Evolutionary conservation across 371 early-diverging fungal genomes (phyloP).

Genomic region (Parasitella parasitica): DNA sequence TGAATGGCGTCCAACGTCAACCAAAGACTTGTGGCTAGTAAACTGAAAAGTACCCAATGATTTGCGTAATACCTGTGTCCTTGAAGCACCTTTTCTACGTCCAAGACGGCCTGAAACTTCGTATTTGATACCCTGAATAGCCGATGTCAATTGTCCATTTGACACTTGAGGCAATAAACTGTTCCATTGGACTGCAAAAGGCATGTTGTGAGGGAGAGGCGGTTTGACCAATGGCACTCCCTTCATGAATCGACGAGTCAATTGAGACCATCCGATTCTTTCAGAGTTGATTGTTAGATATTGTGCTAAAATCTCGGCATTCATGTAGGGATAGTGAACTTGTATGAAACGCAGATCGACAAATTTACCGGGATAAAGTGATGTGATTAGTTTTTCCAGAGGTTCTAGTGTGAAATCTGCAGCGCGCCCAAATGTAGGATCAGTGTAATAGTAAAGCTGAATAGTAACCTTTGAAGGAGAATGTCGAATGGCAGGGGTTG

Average conservation of each 20-base stretch:
- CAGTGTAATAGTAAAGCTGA: conserved; percentile 53
- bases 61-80: conserved; percentile 45
- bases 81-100: conserved; percentile 46
- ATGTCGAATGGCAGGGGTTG: conserved; percentile 51
- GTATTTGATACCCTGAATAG: conserved; percentile 54
- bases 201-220: conserved; percentile 51
- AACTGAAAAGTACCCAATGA: conserved; percentile 54
- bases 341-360: conserved; percentile 44
- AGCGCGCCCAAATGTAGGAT: conserved; percentile 35
- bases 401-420: conserved; percentile 40
- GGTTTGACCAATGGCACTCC: conserved; percentile 49
- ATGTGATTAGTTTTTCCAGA: conserved; percentile 39
- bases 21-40: conserved; percentile 47
- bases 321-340: conserved; percentile 54
- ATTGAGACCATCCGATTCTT: conserved; percentile 39
- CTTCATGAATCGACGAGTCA: conserved; percentile 47
- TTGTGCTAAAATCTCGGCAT: conserved; percentile 54
- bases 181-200: conserved; percentile 49
- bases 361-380: conserved; percentile 47
- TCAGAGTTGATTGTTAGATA: conserved; percentile 47
- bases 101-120: conserved; percentile 52
- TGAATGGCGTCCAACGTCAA: conserved; percentile 53
- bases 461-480: conserved; percentile 48
- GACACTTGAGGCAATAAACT: conserved; percentile 44
- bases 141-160: conserved; percentile 46